phyloP scores from a whole-genome alignment of 257 asterid species.

The Leonotis leonurus region DNA sequence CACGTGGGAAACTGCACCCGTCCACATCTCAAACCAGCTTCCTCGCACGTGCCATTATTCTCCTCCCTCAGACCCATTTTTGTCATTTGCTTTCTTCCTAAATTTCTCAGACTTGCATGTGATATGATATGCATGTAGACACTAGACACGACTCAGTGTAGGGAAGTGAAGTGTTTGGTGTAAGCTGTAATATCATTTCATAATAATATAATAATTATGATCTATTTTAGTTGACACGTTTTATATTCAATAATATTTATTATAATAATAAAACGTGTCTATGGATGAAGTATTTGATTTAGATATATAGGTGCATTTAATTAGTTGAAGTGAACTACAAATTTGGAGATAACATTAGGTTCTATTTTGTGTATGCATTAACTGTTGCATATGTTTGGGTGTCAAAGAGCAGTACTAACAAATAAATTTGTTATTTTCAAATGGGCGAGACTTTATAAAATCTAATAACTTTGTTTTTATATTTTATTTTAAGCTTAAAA shows the following conservation, averaged over 20 bases:
- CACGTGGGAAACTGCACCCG: slow-evolving; percentile 39
- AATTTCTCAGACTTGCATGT: background rate
- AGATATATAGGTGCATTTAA: too few relatives aligned
- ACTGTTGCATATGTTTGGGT: background rate
- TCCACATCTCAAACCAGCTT: slow-evolving; percentile 30
- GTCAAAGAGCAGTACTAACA: background rate
- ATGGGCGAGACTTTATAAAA: background rate
- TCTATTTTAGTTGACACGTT: background rate
- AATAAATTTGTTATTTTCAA: background rate
- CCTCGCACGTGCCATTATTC: slow-evolving; percentile 38
- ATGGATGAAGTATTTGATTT: too few relatives aligned
- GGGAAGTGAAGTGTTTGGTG: background rate
- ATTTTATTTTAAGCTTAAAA: background rate
- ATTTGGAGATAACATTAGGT: too few relatives aligned
- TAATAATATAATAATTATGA: background rate
- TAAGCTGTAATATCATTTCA: background rate
- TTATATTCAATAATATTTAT: too few relatives aligned
- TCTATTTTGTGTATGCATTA: too few relatives aligned
- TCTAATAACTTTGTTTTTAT: background rate
- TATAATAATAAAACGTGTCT: too few relatives aligned
- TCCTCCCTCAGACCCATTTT: slow-evolving; percentile 1
- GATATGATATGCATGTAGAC: background rate
- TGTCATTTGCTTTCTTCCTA: slow-evolving; percentile 2
- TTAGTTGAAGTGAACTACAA: too few relatives aligned
- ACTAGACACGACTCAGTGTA: background rate